These are phyloP conservation scores for Acanthamoeba castellanii DNA, from an alignment of 208 protist genomes.

Conservation along the genomic window DNA sequence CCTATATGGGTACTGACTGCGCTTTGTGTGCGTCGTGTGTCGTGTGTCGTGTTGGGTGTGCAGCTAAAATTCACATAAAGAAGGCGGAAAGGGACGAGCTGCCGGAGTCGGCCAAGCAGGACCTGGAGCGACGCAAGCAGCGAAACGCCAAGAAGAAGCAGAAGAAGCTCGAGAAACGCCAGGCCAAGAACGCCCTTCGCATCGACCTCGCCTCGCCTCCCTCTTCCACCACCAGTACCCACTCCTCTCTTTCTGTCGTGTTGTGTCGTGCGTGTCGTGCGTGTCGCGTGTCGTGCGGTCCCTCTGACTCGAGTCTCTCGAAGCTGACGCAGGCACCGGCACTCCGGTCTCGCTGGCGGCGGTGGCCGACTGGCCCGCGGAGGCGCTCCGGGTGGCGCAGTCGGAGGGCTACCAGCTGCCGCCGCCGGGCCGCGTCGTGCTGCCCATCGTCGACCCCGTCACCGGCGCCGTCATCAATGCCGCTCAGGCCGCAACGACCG, in stretches of 20 bases:
- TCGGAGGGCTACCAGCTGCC: neutral
- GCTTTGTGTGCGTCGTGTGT: neutral
- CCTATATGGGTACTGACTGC: too few relatives aligned
- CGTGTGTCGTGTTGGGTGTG: neutral
- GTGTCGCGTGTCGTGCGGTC: neutral
- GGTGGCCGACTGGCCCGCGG: neutral
- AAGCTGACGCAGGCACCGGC: too few relatives aligned
- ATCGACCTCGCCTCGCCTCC: neutral
- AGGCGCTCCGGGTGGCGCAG: neutral
- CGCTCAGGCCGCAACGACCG: neutral
- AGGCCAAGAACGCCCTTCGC: neutral
- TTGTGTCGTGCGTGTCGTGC: neutral
- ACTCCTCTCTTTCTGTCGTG: neutral
- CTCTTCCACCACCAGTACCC: neutral
- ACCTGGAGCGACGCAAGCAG: constrained; percentile 22
- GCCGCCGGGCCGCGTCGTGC: neutral
- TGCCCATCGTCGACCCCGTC: too few relatives aligned
- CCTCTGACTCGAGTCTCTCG: too few relatives aligned
- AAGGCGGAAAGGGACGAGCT: neutral
- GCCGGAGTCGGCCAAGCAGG: neutral
- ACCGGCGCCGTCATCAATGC: too few relatives aligned
- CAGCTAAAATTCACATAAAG: constrained; percentile 7
- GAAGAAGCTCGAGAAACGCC: constrained; percentile 15
- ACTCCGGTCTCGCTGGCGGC: neutral
- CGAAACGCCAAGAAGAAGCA: constrained; percentile 6